Evolutionary conservation across 176 grass and related monocot species (phyloP).

Genomic region (Phoenix dactylifera): DNA sequence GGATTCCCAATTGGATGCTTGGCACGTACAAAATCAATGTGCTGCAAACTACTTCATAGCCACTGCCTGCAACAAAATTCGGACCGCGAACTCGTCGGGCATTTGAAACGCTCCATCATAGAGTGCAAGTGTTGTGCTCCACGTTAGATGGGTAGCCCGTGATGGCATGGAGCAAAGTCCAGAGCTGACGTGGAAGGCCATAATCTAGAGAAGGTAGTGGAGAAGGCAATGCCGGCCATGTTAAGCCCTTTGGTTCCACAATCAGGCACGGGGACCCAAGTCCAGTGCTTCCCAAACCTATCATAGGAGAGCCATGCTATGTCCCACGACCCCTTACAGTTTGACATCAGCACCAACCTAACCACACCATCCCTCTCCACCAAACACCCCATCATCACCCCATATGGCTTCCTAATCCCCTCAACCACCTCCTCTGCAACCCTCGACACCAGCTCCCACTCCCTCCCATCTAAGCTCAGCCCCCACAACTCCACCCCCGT

Average conservation of each 20-base stretch:
- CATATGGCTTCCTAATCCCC: conserved; percentile 59
- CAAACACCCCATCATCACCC: conserved; percentile 77
- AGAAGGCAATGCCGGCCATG: conserved; percentile 95
- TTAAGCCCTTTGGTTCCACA: conserved; percentile 78
- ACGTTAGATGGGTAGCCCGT: too few species aligned
- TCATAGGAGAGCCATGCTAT: conserved; percentile 82
- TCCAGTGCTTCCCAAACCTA: conserved; percentile 33
- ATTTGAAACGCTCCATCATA: too few species aligned
- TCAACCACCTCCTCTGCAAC: conserved; percentile 45
- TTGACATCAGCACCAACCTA: conserved; percentile 77
- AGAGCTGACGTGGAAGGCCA: conserved; percentile 29
- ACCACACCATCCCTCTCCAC: conserved; percentile 78
- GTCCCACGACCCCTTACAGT: conserved; percentile 74
- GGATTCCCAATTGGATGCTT: too few species aligned
- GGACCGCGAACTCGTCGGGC: too few species aligned
- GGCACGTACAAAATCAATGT: too few species aligned
- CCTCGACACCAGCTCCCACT: conserved; percentile 62
- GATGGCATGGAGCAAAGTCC: too few species aligned
- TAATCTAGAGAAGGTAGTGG: conserved; percentile 79
- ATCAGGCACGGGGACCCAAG: conserved; percentile 82
- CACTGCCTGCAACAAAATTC: too few species aligned
- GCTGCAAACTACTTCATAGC: too few species aligned
- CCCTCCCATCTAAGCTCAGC: conserved; percentile 27
- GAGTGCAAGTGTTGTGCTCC: too few species aligned
- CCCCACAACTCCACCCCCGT: conserved; percentile 70